These are phyloP conservation scores for Ascoidea tarda DNA, from an alignment of 805 yeast species.

Conservation along the genomic window DNA sequence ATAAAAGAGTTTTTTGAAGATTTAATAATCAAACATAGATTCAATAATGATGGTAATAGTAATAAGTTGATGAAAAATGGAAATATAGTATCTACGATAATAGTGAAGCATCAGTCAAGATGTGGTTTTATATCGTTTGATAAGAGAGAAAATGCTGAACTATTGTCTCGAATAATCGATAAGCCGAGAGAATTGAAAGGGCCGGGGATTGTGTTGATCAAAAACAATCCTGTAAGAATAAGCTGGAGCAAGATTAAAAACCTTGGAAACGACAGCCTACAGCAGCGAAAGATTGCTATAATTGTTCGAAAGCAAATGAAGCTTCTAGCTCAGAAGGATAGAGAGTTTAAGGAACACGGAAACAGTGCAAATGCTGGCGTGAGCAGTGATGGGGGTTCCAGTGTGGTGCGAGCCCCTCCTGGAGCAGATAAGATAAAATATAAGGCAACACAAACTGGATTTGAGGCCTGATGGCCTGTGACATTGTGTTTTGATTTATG, in stretches of 20 bases:
- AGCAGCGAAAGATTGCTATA: slow-evolving; percentile 30
- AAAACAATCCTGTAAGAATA: slow-evolving; percentile 31
- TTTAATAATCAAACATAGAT: slow-evolving; percentile 5
- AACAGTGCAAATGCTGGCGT: too few species aligned
- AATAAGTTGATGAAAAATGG: slow-evolving; percentile 18
- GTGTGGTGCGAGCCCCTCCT: too few species aligned
- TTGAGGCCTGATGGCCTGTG: too few species aligned
- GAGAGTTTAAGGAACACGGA: not conserved
- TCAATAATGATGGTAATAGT: not conserved
- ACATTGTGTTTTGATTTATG: too few species aligned
- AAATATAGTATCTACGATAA: slow-evolving; percentile 26
- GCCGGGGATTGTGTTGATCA: slow-evolving; percentile 22
- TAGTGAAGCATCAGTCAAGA: slow-evolving; percentile 40
- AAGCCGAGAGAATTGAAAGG: slow-evolving; percentile 6
- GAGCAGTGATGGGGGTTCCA: too few species aligned
- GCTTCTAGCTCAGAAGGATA: slow-evolving; percentile 27
- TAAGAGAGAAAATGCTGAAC: slow-evolving; percentile 37
- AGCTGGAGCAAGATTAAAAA: slow-evolving; percentile 38
- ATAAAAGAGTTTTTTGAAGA: slow-evolving; percentile 35
- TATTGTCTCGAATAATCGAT: slow-evolving; percentile 17
- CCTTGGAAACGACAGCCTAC: slow-evolving; percentile 27
- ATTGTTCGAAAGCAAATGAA: slow-evolving; percentile 40
- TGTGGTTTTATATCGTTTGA: slow-evolving; percentile 52
- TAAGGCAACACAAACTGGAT: too few species aligned
- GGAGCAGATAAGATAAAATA: too few species aligned